Evolutionary conservation across 2,329 filamentous ascomycete genomes (phyloP).

Genomic region (Colletotrichum magnum): DNA sequence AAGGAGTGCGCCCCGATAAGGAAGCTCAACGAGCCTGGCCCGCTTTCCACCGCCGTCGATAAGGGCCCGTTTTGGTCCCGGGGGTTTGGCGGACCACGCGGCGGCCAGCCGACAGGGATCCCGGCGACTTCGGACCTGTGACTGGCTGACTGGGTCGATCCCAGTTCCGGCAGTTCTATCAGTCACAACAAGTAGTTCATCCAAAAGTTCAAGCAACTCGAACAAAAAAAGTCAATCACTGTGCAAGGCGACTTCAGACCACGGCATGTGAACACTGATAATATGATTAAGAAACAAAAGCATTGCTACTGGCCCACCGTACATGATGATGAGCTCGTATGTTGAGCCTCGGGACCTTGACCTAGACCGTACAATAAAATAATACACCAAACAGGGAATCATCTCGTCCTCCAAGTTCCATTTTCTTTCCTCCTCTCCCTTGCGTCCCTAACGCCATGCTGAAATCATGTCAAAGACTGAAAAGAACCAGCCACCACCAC

Average conservation of each 20-base stretch:
- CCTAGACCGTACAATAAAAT: slow-evolving; percentile 32
- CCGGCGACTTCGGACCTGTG: slow-evolving; percentile 25
- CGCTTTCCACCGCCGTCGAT: slow-evolving; percentile 20
- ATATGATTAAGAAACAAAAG: slow-evolving; percentile 28
- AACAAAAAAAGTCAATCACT: neutral
- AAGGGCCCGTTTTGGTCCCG: slow-evolving; percentile 7
- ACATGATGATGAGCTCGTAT: neutral
- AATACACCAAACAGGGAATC: slow-evolving; percentile 12
- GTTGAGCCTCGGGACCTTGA: neutral
- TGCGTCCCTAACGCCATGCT: slow-evolving; percentile 37
- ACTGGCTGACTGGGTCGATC: slow-evolving; percentile 6
- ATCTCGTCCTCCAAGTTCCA: slow-evolving; percentile 16
- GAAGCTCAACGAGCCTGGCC: slow-evolving; percentile 31
- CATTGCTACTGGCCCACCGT: neutral
- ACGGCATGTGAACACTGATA: neutral
- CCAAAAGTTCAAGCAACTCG: neutral
- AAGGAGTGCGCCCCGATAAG: slow-evolving; percentile 27
- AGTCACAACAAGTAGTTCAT: neutral
- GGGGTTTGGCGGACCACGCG: neutral
- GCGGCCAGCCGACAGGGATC: slow-evolving; percentile 1
- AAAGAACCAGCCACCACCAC: neutral
- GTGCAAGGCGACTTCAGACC: too few relatives aligned
- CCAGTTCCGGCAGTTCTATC: neutral
- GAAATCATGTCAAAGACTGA: slow-evolving; percentile 24
- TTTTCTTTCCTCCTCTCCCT: slow-evolving; percentile 5